Evolutionary conservation across 441 rosid species (phyloP).

Genomic region (Viola pubescens): DNA sequence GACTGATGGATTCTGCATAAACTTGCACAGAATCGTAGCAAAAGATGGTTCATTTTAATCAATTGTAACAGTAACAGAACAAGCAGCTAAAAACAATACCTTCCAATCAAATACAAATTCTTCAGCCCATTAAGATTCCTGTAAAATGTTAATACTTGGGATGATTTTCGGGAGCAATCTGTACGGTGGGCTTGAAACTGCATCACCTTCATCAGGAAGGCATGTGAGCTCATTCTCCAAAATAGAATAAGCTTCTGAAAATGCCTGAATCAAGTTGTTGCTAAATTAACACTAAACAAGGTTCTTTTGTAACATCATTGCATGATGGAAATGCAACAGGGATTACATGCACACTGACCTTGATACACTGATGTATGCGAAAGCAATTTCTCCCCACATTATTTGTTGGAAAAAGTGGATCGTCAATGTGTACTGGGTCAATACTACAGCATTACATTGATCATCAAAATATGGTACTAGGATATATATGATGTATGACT

Average conservation of each 20-base stretch:
- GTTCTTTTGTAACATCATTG: not conserved
- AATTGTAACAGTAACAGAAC: not conserved
- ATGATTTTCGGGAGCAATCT: slow-evolving; percentile 73
- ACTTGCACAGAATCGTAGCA: no score
- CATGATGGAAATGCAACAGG: slow-evolving; percentile 4
- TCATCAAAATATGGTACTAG: no score
- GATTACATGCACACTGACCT: slow-evolving; percentile 44
- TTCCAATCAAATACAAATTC: slow-evolving; percentile 10
- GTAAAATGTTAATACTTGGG: slow-evolving; percentile 49
- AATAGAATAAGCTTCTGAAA: slow-evolving; percentile 85
- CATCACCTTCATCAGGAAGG: slow-evolving; percentile 38
- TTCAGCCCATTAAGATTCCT: slow-evolving; percentile 15
- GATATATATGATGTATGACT: no score
- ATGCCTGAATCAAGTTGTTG: slow-evolving; percentile 53
- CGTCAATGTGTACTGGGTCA: no score
- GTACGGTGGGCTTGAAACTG: slow-evolving; percentile 36
- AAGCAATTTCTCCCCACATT: no score
- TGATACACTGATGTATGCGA: slow-evolving; percentile 8
- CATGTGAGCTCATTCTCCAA: slow-evolving; percentile 70
- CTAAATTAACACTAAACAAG: no score
- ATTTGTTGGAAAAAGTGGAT: no score
- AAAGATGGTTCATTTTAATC: not conserved
- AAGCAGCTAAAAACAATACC: slow-evolving; percentile 14
- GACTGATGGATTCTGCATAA: no score
- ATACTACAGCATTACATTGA: no score